Evolutionary conservation across 2,329 filamentous ascomycete genomes (phyloP), one percentile per base, ranked within the genome.

Genomic region (Samsoniella hepiali): DNA sequence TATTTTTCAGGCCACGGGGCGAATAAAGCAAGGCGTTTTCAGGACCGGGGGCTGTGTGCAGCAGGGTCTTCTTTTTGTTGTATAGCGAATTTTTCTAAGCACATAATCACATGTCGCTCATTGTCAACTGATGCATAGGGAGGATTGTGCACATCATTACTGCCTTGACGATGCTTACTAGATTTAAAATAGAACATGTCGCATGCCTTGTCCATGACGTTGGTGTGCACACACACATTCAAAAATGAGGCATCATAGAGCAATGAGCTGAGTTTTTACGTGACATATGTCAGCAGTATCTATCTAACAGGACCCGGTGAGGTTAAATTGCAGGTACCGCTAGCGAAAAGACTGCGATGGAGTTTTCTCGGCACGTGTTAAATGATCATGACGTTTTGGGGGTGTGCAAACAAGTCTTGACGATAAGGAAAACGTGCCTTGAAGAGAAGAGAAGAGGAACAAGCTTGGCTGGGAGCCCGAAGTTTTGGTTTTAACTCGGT

Each of bases 261-360:
- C n/a, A 7, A 53, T 36, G 7, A n/a, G 10, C 11, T 29, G 32
- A 22, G 13, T 17, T 27, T 36, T 45, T 51, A 13, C 17, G 10
- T 40, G 59, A 67, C 73, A 84, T 22, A 22, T 97, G 91, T 96
- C 77, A 83, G 89, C 91, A 92, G 88, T 87, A 86, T 86, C 93
- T 96, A 97, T 97, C 93, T 96, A 97, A 94, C 92, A 84, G 89
- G 88, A 86, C 84, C 90, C 89, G 91, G 91, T 86, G 76, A 78
- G 50, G 74, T 76, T 73, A 76, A 69, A 79, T 69, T 69, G 85
- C 91, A 93, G 91, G 91, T 89, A 89, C 91, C 87, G 93, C 91
- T 97, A 97, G 93, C 93, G 93, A 93, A 96, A 91, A 91, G 90
- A 89, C 90, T 91, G 90, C 88, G 79, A 67, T 74, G 75, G 73